Evolutionary conservation across 305 asterid genomes (phyloP).

Genomic region (Plantago coronopus): DNA sequence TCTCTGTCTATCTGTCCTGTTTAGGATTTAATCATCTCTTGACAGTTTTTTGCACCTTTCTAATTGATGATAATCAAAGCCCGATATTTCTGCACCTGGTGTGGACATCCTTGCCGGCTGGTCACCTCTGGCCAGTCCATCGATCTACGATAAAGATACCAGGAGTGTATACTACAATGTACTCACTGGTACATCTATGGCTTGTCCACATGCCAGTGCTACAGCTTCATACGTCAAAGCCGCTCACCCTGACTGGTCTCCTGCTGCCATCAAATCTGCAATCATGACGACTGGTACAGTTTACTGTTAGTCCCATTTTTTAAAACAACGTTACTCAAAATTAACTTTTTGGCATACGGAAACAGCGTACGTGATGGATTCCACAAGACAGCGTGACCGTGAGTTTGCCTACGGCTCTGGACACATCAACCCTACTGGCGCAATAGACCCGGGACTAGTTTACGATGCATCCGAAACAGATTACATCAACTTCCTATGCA

Average conservation of each 20-base stretch:
- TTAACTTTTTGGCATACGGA: neutral
- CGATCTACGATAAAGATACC: constrained; percentile 27
- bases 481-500: constrained; percentile 47
- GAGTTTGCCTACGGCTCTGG: constrained; percentile 58
- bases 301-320: neutral
- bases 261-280: constrained; percentile 69
- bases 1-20: neutral
- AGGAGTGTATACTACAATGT: constrained; percentile 47
- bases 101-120: constrained; percentile 67
- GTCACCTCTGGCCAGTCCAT: constrained; percentile 43
- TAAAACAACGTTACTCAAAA: neutral
- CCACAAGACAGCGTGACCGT: constrained; percentile 33
- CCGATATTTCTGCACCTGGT: constrained; percentile 60
- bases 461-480: constrained; percentile 43
- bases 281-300: constrained; percentile 53
- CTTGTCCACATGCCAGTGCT: constrained; percentile 57
- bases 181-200: constrained; percentile 59
- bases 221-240: constrained; percentile 60
- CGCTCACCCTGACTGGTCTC: constrained; percentile 50
- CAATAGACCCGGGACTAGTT: constrained; percentile 49
- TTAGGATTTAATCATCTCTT: neutral
- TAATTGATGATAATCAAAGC: constrained; percentile 30
- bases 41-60: neutral
- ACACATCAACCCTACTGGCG: constrained; percentile 49
- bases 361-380: constrained; percentile 41